Evolutionary conservation across 306 rosid species (phyloP).

Genomic region (Boehmeria nivea): DNA sequence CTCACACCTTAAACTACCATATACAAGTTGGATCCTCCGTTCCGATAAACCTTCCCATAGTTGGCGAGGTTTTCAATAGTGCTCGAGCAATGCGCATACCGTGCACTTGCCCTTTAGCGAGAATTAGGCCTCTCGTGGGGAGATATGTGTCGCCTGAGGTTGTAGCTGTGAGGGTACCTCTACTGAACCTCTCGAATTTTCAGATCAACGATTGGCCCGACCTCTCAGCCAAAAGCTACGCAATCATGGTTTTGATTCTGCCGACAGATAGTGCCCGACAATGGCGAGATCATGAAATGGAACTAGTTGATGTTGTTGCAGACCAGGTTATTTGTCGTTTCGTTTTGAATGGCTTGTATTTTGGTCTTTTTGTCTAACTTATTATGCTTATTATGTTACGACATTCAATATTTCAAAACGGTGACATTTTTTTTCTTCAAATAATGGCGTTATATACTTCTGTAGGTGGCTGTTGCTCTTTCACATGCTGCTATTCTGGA

Average conservation of each 20-base stretch:
- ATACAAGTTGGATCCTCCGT: constrained; percentile 70
- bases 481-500: constrained; percentile 96
- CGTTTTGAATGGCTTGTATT: not conserved
- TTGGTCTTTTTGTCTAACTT: no score
- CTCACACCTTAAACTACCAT: constrained; percentile 62
- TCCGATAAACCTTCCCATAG: constrained; percentile 56
- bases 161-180: constrained; percentile 90
- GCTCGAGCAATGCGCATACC: constrained; percentile 64
- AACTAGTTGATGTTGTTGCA: constrained; percentile 86
- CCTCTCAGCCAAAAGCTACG: constrained; percentile 61
- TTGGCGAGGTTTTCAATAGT: constrained; percentile 69
- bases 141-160: constrained; percentile 73
- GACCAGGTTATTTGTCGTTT: constrained; percentile 57
- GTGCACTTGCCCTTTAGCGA: constrained; percentile 62
- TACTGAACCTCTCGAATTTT: constrained; percentile 70
- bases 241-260: constrained; percentile 90
- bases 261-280: constrained; percentile 72
- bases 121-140: constrained; percentile 64
- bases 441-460: constrained; percentile 8
- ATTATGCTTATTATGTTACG: no score
- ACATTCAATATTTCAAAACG: no score
- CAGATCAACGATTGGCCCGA: constrained; percentile 85
- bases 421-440: no score
- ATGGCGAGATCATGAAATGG: constrained; percentile 94
- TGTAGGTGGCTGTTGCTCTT: constrained; percentile 95